Evolutionary conservation across 2,329 filamentous ascomycete genomes (phyloP), one percentile per base, ranked within the genome.

Genomic region (Ceratocystis huliohia): DNA sequence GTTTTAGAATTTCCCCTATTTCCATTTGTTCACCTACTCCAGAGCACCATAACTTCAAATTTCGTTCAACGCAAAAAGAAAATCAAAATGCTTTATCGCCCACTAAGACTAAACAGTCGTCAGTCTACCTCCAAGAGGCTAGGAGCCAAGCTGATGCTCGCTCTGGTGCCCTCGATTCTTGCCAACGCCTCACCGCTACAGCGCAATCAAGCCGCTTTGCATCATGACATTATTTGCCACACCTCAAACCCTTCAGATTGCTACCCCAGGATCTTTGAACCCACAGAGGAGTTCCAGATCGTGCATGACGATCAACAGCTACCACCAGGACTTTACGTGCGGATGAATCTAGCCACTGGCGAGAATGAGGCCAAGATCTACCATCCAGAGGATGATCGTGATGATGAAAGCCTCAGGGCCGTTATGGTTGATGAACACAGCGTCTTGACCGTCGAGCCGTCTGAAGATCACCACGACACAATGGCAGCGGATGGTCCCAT

Each of bases 331-430:
- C 79, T 89, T 3, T 86, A 89, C 72, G 80, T 88, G 64, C 82
- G 85, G 48, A 74, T 89, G 65, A 83, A 89, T 72, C 78, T 89
- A 61, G 79, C 79, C 70, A 85, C 84, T 0, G 86, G 86, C 25
- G 71, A 79, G 70, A 86, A 84, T 70, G 84, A 88, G 72, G 86
- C 86, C 70, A 86, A 87, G 71, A 78, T 88, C 69, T 83, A 88
- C 73, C 78, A 85, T 20, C 83, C 83, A 0, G 76, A 76, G 13
- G 83, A 86, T 69, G 72, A 74, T 20, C 1, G 13, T 5, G 75
- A 78, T 63, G 73, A 78, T 17, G 76, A 75, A 0, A 74, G 83
- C 0, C 77, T 80, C 44, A 81, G 80, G n/a, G 71, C 83, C 1
- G 78, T 81, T 0, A 77, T 80, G 5, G 81, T 85, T 67, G 77